These are phyloP conservation scores for Kalmusia sp. DNA, from an alignment of 2,329 filamentous ascomycete species.

Conservation along the genomic window DNA sequence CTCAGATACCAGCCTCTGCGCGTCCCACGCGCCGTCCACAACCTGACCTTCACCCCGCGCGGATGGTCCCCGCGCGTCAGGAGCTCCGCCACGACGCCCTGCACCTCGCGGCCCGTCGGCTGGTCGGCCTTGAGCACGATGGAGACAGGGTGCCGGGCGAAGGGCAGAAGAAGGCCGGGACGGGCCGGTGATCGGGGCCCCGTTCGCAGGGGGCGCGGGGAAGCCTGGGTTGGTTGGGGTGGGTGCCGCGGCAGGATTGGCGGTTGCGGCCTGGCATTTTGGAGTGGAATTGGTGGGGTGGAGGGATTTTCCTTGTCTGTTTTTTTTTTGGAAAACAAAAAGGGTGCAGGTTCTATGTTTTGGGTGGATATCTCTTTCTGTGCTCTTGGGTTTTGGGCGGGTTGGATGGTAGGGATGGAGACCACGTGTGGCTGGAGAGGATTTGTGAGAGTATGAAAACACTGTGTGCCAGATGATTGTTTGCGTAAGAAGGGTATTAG, in stretches of 20 bases:
- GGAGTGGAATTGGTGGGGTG: background rate
- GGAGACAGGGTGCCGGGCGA: slow-evolving; percentile 70
- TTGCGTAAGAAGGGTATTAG: background rate
- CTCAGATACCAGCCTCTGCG: slow-evolving; percentile 62
- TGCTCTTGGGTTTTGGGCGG: background rate
- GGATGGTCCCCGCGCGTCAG: slow-evolving; percentile 78
- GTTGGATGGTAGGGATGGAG: background rate
- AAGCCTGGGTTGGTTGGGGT: background rate
- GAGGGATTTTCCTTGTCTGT: too few relatives aligned
- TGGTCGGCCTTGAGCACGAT: slow-evolving; percentile 81
- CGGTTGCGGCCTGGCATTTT: slow-evolving; percentile 34
- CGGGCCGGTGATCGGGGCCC: slow-evolving; percentile 20
- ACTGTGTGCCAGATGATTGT: too few relatives aligned
- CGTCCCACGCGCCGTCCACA: slow-evolving; percentile 75
- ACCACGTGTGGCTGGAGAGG: background rate
- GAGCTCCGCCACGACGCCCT: slow-evolving; percentile 70
- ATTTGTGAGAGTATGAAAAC: too few relatives aligned
- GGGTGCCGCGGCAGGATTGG: slow-evolving; percentile 27
- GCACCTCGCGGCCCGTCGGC: slow-evolving; percentile 73
- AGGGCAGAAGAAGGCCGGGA: slow-evolving; percentile 44
- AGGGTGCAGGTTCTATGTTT: too few relatives aligned
- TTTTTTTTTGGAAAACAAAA: too few relatives aligned
- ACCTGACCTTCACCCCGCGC: slow-evolving; percentile 78
- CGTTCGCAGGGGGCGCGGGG: background rate
- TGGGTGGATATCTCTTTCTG: background rate